Percentiles rank a stretch among this genome's conserved stretches.
These are phyloP conservation scores for Zygosaccharomyces pseudobailii DNA, from an alignment of 1,139 yeast species.

Conservation along the genomic window DNA sequence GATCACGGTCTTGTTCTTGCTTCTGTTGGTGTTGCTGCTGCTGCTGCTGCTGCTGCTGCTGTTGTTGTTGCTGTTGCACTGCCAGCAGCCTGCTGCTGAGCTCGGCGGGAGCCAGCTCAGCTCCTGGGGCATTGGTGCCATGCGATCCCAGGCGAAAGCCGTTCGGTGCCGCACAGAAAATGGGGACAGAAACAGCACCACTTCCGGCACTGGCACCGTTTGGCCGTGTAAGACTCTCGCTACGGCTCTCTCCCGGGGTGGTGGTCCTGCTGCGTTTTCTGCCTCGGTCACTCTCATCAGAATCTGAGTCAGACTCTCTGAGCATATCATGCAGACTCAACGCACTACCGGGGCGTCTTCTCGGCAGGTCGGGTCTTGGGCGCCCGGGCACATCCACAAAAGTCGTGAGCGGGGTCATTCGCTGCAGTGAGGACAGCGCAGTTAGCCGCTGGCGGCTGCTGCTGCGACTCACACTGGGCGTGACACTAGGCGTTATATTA, in stretches of 20 bases:
- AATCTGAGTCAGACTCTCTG: conserved; percentile 21
- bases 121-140: not conserved
- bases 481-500: not conserved
- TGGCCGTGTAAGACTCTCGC: conserved; percentile 1
- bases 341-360: conserved; percentile 27
- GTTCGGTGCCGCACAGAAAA: not conserved
- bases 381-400: conserved; percentile 5
- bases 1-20: conserved; percentile 2
- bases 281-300: conserved; percentile 7
- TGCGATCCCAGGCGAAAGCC: not conserved
- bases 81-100: conserved; percentile 19
- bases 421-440: conserved; percentile 37
- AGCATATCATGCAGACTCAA: conserved; percentile 23
- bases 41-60: conserved; percentile 4
- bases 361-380: conserved; percentile 7
- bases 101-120: conserved; percentile 17
- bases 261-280: conserved; percentile 1
- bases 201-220: conserved; percentile 14
- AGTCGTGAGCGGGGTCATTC: conserved; percentile 37
- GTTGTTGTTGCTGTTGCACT: conserved; percentile 19
- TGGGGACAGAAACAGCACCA: not conserved
- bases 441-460: conserved; percentile 24
- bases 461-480: conserved; percentile 12
- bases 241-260: conserved; percentile 2
- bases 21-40: conserved; percentile 8